phyloP scores from a whole-genome alignment of 2,329 filamentous ascomycete genomes.

The Calonectria montana region DNA sequence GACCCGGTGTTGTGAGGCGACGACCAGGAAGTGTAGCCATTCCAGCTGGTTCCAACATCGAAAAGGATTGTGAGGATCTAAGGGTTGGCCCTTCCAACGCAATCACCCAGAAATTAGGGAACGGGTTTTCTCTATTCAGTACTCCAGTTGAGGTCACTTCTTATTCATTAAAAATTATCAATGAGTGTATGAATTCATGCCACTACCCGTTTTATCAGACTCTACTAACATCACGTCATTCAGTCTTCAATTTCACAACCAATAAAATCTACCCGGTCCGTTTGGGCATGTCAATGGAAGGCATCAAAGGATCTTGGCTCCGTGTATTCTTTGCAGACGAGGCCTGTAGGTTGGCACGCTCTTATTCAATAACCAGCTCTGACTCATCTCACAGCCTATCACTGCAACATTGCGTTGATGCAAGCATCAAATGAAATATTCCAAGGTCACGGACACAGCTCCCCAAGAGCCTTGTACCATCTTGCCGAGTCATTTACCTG shows the following conservation, averaged over 20 bases:
- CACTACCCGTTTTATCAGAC: not conserved
- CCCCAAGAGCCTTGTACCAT: slow-evolving; percentile 32
- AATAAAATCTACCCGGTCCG: slow-evolving; percentile 24
- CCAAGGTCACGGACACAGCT: slow-evolving; percentile 15
- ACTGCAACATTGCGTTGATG: slow-evolving; percentile 36
- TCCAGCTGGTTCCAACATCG: not conserved
- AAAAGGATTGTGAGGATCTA: not conserved
- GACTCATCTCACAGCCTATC: slow-evolving; percentile 13
- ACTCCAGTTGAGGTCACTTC: slow-evolving; percentile 19
- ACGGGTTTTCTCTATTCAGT: not conserved
- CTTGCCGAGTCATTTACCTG: slow-evolving; percentile 36
- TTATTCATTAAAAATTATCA: slow-evolving; percentile 16
- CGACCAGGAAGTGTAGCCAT: not conserved
- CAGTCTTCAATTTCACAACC: slow-evolving; percentile 9
- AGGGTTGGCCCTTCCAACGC: not conserved
- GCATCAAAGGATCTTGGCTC: slow-evolving; percentile 28
- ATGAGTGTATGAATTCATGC: slow-evolving; percentile 18
- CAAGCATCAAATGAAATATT: slow-evolving; percentile 38
- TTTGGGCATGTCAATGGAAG: slow-evolving; percentile 22
- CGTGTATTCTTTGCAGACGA: slow-evolving; percentile 24
- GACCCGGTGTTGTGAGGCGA: not conserved
- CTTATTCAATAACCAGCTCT: not conserved
- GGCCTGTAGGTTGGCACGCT: slow-evolving; percentile 13
- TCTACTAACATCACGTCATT: not conserved
- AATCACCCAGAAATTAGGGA: not conserved